Base-by-base conservation (phyloP, 1,139 yeast genomes). In the Lodderomyces oxycetoniae region DNA sequence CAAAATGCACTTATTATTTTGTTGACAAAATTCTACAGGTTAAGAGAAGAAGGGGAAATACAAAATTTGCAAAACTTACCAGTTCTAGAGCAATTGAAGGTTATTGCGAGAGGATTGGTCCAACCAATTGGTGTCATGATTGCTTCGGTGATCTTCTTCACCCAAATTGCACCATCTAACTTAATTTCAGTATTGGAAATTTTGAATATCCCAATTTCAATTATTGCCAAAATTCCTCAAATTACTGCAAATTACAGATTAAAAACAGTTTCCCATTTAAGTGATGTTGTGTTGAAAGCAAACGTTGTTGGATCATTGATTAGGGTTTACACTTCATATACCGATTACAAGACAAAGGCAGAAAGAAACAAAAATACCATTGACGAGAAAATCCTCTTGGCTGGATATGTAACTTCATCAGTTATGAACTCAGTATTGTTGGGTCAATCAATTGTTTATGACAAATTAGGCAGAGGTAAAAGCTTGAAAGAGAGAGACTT, bases 191-290 rank as follows among this genome's bases (percentile, higher is more conserved):
- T 54, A 2, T 61, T 78, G 39, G 78, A 77, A 44, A 60, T 71
- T 12, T 51, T 71, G 37, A 69, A 71, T 29, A 73, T 77, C 34
- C 85, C 85, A 7, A 52, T 78, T 30, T 59, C 71, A 6, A 60
- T 77, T 13, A 48, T 66, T 13, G 66, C 79, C 31, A 77, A 75
- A 49, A 42, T 77, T 22, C 82, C 83, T 1, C 85, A 78, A 48
- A 74, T 78, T 37, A 47, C 52, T 30, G 55, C 63, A 30, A 77
- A 77, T 47, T 58, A 63, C 45, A 57, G 53, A 32, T 65, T 69
- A 47, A 61, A 65, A 42, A 68, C 79, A 3, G 75, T 82, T 1
- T 69, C 70, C 17, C 79, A 76, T 47, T 63, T 78, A 43, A 67
- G 79, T 13, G 62, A 66, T 11, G 56, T 75, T 30, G 71, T 81